Evolutionary conservation across 352 stramenopile species (phyloP).

Genomic region (Albugo candida): DNA sequence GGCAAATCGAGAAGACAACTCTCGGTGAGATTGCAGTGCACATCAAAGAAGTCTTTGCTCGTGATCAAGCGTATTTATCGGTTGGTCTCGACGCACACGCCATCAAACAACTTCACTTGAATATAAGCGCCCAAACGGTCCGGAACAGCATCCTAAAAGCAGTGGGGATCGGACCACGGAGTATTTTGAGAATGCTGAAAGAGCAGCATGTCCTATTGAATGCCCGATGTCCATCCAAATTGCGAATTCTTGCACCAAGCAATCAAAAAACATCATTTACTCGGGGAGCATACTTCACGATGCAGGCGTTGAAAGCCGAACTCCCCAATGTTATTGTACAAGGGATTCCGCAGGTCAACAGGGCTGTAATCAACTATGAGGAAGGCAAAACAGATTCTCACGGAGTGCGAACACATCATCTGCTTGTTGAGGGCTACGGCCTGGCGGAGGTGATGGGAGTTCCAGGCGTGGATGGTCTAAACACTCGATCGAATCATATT

Average conservation of each 20-base stretch:
- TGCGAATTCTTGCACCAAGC: conserved; percentile 58
- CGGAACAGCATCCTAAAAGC: conserved; percentile 83
- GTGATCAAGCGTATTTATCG: conserved; percentile 87
- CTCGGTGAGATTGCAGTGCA: conserved; percentile 90
- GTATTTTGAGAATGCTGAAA: conserved; percentile 53
- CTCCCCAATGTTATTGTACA: conserved; percentile 95
- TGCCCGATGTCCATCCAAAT: conserved; percentile 56
- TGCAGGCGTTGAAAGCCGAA: conserved; percentile 91
- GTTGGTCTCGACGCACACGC: conserved; percentile 94
- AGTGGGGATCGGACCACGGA: conserved; percentile 37
- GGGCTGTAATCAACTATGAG: conserved; percentile 97
- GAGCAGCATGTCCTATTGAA: conserved; percentile 75
- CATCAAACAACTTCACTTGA: conserved; percentile 93
- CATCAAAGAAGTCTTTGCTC: conserved; percentile 96
- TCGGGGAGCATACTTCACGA: conserved; percentile 80
- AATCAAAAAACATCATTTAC: conserved; percentile 76
- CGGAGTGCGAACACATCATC: conserved; percentile 75
- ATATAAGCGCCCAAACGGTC: conserved; percentile 85
- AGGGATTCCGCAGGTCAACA: conserved; percentile 93
- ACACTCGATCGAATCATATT: conserved; percentile 98
- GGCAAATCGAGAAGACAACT: conserved; percentile 97
- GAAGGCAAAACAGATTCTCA: conserved; percentile 47
- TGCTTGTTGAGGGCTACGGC: conserved; percentile 98
- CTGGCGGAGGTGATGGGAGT: conserved; percentile 96
- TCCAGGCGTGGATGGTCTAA: conserved; percentile 88